Conservation (phyloP, 495 filamentous ascomycete species). For the Eremomyces bilateralis region DNA sequence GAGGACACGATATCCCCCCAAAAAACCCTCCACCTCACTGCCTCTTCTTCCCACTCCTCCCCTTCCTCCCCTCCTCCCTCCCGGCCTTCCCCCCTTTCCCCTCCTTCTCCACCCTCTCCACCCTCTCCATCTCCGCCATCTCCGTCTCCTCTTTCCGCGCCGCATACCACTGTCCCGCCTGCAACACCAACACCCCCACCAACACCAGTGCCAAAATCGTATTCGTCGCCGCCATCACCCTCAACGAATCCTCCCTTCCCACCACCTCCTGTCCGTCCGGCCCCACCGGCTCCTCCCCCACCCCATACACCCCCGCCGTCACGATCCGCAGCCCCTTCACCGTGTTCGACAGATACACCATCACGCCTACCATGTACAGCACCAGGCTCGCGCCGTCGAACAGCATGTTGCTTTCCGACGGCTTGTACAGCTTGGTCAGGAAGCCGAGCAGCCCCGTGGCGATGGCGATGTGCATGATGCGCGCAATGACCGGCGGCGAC, state of each 20-base stretch:
- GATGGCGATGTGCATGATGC: slow-evolving; percentile 83
- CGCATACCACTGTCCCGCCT: slow-evolving; percentile 98
- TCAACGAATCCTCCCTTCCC: slow-evolving; percentile 63
- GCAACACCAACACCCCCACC: slow-evolving; percentile 74
- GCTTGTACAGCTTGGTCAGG: slow-evolving; percentile 77
- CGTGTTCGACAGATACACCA: slow-evolving; percentile 86
- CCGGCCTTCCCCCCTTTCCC: too few species aligned
- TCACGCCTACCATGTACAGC: slow-evolving; percentile 76
- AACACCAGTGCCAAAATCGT: slow-evolving; percentile 84
- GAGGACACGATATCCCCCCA: too few species aligned
- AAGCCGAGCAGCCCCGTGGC: slow-evolving; percentile 75
- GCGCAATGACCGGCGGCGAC: slow-evolving; percentile 73
- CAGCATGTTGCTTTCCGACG: slow-evolving; percentile 79
- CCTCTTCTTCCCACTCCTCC: slow-evolving; percentile 22
- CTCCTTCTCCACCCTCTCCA: slow-evolving; percentile 31
- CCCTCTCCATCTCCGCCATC: slow-evolving; percentile 34
- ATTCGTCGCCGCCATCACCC: slow-evolving; percentile 85
- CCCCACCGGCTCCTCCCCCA: slow-evolving; percentile 20
- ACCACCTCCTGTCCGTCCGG: slow-evolving; percentile 26
- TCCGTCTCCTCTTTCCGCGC: slow-evolving; percentile 81
- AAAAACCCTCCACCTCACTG: slow-evolving; percentile 8
- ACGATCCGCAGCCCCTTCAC: slow-evolving; percentile 77
- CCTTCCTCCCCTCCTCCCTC: too few species aligned
- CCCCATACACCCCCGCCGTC: slow-evolving; percentile 29
- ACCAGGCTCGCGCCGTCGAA: slow-evolving; percentile 87